These are phyloP conservation scores for Oryza glaberrima DNA, from an alignment of 176 grass and related monocot species.

Conservation along the genomic window DNA sequence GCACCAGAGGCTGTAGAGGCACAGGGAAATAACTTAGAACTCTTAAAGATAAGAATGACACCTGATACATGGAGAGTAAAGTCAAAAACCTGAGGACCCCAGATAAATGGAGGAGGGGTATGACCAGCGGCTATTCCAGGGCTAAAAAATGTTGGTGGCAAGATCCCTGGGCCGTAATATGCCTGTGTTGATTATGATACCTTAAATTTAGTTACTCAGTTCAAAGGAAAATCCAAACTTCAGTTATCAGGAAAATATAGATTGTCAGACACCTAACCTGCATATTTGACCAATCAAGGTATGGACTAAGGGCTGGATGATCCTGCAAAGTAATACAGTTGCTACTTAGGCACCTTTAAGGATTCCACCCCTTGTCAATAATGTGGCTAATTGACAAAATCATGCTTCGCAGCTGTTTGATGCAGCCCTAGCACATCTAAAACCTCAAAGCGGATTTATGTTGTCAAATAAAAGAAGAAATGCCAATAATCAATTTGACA, in stretches of 20 bases:
- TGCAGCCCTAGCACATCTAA: conserved; percentile 5
- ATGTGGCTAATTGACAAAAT: not conserved
- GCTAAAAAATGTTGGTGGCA: conserved; percentile 65
- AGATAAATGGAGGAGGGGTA: conserved; percentile 67
- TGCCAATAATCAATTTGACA: not conserved
- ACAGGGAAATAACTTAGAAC: conserved; percentile 10
- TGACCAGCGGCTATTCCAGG: conserved; percentile 54
- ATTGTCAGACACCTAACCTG: conserved; percentile 44
- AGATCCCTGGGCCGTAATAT: conserved; percentile 84
- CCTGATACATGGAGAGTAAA: conserved; percentile 17
- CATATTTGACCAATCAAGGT: conserved; percentile 80
- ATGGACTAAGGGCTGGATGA: conserved; percentile 59
- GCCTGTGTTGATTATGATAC: conserved; percentile 50
- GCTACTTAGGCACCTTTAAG: conserved; percentile 30
- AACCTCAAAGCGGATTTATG: conserved; percentile 12
- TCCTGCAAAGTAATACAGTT: conserved; percentile 55
- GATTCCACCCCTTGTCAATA: conserved; percentile 5
- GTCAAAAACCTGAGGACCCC: conserved; percentile 74
- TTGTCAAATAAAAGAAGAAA: not conserved
- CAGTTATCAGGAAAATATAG: conserved; percentile 19
- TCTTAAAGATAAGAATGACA: not conserved
- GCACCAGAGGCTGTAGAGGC: conserved; percentile 56
- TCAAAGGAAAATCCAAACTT: conserved; percentile 11
- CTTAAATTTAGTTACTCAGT: conserved; percentile 22
- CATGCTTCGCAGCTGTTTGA: not conserved